phyloP scores from a whole-genome alignment of 495 filamentous ascomycete species.

The Penicillium diatomitis region DNA sequence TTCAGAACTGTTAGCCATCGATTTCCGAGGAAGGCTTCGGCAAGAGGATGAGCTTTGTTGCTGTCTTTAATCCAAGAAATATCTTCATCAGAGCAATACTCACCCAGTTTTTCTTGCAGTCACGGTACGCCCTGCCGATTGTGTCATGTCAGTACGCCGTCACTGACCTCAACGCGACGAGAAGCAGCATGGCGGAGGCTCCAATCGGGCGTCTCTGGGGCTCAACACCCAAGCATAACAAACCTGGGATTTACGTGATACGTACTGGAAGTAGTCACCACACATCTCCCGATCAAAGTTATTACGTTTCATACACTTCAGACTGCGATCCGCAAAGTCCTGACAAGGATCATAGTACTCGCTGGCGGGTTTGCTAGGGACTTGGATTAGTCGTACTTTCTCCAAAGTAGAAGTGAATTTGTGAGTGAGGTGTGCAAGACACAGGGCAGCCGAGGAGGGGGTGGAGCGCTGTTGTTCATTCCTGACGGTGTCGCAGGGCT shows the following conservation, averaged over 20 bases:
- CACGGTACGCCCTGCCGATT: conserved; percentile 67
- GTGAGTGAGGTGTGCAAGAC: no score
- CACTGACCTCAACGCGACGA: no score
- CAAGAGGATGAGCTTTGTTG: no score
- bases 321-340: conserved; percentile 77
- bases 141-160: background rate
- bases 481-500: no score
- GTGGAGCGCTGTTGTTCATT: no score
- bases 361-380: conserved; percentile 64
- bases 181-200: no score
- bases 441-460: no score
- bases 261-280: conserved; percentile 84
- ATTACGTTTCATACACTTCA: conserved; percentile 82
- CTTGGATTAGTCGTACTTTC: background rate
- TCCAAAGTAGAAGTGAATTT: no score
- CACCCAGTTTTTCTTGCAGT: conserved; percentile 93
- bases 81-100: conserved; percentile 16
- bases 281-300: conserved; percentile 79
- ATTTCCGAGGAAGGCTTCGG: background rate
- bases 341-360: conserved; percentile 93
- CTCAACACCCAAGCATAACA: no score
- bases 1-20: conserved; percentile 9
- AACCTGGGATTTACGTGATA: background rate
- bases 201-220: no score
- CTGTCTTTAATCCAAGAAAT: no score